A percentile compares a stretch with the other conserved stretches of the same genome.
These are phyloP conservation scores for Atkinsonella texensis DNA, from an alignment of 2,329 filamentous ascomycete genomes.

Conservation along the genomic window DNA sequence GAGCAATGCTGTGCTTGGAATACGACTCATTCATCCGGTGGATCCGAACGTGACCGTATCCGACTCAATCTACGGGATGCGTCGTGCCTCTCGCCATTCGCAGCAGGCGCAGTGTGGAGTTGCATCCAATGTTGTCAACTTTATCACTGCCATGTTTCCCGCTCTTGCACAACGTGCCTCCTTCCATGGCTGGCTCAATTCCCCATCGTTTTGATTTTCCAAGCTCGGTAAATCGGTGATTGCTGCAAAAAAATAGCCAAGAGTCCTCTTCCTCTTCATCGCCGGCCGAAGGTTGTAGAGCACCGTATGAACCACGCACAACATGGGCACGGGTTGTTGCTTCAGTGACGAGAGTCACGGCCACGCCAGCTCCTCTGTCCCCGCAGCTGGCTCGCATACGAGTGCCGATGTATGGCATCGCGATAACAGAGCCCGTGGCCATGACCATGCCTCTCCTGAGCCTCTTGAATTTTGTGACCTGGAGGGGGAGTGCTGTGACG, in stretches of 20 bases:
- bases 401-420: not conserved
- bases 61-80: not conserved
- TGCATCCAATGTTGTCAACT: not conserved
- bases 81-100: not conserved
- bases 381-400: not conserved
- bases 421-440: not conserved
- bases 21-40: not conserved
- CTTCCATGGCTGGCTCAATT: not conserved
- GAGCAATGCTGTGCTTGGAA: too few relatives aligned
- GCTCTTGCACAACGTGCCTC: not conserved
- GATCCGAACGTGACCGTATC: not conserved
- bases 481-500: conserved; percentile 8
- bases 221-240: not conserved
- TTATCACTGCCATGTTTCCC: not conserved
- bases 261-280: not conserved
- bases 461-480: not conserved
- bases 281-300: not conserved
- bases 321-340: conserved; percentile 9
- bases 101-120: not conserved
- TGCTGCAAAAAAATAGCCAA: not conserved
- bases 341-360: conserved; percentile 2
- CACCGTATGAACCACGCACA: not conserved
- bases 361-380: not conserved
- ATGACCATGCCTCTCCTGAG: not conserved
- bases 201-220: not conserved